Base-by-base conservation (phyloP, 352 stramenopile species). In the Phytopythium sindhum region DNA sequence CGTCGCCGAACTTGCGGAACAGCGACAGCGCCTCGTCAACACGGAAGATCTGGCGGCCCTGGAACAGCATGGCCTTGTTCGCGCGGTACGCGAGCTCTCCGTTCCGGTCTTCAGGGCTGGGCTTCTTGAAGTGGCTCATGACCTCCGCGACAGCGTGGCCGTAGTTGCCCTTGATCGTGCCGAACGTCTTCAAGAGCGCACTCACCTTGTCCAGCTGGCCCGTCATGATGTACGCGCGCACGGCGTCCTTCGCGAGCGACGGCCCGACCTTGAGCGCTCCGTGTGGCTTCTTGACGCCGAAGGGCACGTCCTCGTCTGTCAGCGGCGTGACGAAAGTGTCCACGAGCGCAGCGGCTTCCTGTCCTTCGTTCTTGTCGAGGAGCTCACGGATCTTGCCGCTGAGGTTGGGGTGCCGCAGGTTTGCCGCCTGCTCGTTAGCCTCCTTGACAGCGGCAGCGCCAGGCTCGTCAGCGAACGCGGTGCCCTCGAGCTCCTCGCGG, bases 121-220 rank as follows among this genome's bases (percentile, higher is more conserved):
- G 47, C 47, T 78, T 76, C 19, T 74, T 51, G 61, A 83, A 92
- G 45, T 84, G 72, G 24, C 23, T 63, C 35, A 86, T 65, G 31
- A 86, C 74, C 64, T 86, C 74, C 50, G 60, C 71, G 52, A 89
- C 51, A 37, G 77, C 78, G 56, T 70, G 77, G 14, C 67, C 67
- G 47, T 86, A 78, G 19, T 80, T 79, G n/a, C 69, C 68, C 33
- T 68, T 67, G 26, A 78, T 47, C 41, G 74, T 54, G 23, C 67
- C 74, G 56, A 89, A 89, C 15, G 76, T 77, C 52, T 85, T 79
- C 23, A 92, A 29, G 19, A 92, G 42, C 39, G 64, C 70, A 29
- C 72, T 72, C 4, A 92, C 64, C 68, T 90, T 90, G 53, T 81
- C 76, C 58, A 78, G 55, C 42, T 89, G 66, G n/a, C 67, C 69